Percentiles rank a stretch among this genome's conserved stretches.
phyloP scores from a whole-genome alignment of 2,329 filamentous ascomycete species.

The Alternaria triticina region DNA sequence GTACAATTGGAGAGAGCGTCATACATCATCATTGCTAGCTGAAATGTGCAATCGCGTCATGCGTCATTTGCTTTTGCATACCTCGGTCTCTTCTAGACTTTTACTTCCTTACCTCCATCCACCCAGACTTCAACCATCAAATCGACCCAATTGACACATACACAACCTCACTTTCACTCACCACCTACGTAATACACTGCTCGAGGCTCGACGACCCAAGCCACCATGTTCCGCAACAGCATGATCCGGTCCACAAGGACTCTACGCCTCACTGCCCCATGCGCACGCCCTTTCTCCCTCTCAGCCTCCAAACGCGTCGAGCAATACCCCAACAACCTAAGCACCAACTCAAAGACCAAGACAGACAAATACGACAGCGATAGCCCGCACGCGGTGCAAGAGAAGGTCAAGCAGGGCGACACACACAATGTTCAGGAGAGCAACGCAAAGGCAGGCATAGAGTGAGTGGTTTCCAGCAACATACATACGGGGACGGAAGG shows the following conservation, averaged over 20 bases:
- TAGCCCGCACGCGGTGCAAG: constrained; percentile 29
- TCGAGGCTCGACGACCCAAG: not conserved
- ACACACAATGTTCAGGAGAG: constrained; percentile 44
- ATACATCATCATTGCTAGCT: constrained; percentile 29
- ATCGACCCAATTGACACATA: not conserved
- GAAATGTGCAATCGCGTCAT: constrained; percentile 23
- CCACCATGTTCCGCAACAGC: constrained; percentile 21
- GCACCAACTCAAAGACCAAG: constrained; percentile 31
- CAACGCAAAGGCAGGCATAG: constrained; percentile 35
- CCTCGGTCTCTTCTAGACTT: not conserved
- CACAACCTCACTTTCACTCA: not conserved
- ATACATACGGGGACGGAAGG: not conserved
- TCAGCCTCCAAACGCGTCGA: constrained; percentile 14
- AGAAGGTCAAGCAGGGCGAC: constrained; percentile 42
- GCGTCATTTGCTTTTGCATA: constrained; percentile 2
- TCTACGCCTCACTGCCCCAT: not conserved
- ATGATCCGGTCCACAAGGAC: constrained; percentile 14
- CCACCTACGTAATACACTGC: not conserved
- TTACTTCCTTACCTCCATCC: not conserved
- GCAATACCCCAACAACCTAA: constrained; percentile 23
- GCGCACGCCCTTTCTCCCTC: constrained; percentile 24
- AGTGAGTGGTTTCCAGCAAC: constrained; percentile 34
- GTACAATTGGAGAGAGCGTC: constrained; percentile 21
- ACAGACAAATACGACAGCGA: constrained; percentile 34
- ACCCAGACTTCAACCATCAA: not conserved